Evolutionary conservation across 768 basidiomycete species (phyloP).

Genomic region (Russula earlei): DNA sequence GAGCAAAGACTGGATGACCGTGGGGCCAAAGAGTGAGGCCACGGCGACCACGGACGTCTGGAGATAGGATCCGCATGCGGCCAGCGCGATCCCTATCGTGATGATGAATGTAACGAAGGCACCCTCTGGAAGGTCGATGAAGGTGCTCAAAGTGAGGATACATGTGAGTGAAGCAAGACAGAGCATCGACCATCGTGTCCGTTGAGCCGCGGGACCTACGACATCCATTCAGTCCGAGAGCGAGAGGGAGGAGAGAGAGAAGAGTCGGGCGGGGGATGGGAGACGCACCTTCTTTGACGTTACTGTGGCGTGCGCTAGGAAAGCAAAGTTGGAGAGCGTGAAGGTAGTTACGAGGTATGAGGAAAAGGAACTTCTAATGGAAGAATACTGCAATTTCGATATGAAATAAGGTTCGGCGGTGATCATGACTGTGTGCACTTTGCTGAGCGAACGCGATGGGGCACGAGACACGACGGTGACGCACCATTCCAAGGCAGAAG

Average conservation of each 20-base stretch:
- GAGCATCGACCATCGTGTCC: slow-evolving; percentile 44
- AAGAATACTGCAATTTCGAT: slow-evolving; percentile 53
- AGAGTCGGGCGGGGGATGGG: too few relatives aligned
- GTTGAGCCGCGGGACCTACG: slow-evolving; percentile 52
- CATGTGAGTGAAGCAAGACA: slow-evolving; percentile 44
- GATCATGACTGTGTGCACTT: slow-evolving; percentile 56
- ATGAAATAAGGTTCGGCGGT: slow-evolving; percentile 79
- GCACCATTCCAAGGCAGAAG: slow-evolving; percentile 88
- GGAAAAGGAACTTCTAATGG: slow-evolving; percentile 39
- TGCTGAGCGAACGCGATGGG: neutral
- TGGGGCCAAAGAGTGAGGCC: slow-evolving; percentile 71
- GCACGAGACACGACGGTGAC: slow-evolving; percentile 15
- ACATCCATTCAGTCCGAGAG: neutral
- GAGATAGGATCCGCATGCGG: slow-evolving; percentile 60
- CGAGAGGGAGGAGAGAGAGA: neutral
- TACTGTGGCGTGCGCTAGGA: slow-evolving; percentile 65
- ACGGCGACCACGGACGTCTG: slow-evolving; percentile 70
- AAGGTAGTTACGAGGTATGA: slow-evolving; percentile 38
- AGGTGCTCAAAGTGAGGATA: slow-evolving; percentile 58
- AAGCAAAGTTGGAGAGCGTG: slow-evolving; percentile 56
- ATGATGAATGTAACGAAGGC: slow-evolving; percentile 60
- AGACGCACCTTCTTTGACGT: slow-evolving; percentile 59
- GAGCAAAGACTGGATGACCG: slow-evolving; percentile 65
- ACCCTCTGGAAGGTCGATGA: slow-evolving; percentile 41
- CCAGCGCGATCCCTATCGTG: slow-evolving; percentile 48